These are phyloP conservation scores for Trichophyton simii DNA, from an alignment of 2,329 filamentous ascomycete genomes.

Conservation along the genomic window DNA sequence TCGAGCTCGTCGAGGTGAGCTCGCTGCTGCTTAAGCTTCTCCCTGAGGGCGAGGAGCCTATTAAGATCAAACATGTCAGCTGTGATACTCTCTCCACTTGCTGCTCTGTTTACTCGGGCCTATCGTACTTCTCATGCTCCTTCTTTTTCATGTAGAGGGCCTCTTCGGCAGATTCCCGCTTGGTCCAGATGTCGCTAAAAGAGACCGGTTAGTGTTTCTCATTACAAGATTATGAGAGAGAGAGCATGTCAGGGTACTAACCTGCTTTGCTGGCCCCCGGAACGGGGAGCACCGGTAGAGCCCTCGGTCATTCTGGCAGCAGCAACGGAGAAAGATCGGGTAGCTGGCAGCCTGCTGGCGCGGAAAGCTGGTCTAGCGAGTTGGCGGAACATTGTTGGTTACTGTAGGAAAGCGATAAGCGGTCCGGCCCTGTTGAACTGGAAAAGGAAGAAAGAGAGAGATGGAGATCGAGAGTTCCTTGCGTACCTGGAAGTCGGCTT, in stretches of 20 bases:
- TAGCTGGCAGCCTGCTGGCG: constrained; percentile 37
- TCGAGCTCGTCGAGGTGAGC: constrained; percentile 73
- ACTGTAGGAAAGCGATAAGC: background rate
- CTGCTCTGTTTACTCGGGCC: background rate
- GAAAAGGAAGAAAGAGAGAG: background rate
- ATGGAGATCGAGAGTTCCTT: background rate
- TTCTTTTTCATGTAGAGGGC: constrained; percentile 72
- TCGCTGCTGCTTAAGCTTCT: constrained; percentile 61
- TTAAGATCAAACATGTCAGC: background rate
- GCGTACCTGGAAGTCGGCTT: background rate
- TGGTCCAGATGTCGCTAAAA: constrained; percentile 75
- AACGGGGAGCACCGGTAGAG: constrained; percentile 47
- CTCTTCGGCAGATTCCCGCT: constrained; percentile 79
- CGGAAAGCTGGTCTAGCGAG: constrained; percentile 47
- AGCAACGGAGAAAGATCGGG: constrained; percentile 51
- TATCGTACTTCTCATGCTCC: constrained; percentile 66
- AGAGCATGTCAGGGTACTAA: constrained; percentile 18
- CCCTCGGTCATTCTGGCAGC: constrained; percentile 54
- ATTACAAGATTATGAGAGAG: background rate
- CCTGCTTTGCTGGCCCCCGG: constrained; percentile 23
- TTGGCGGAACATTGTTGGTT: constrained; percentile 52
- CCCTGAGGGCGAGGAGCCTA: constrained; percentile 56
- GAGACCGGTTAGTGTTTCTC: background rate
- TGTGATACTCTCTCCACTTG: background rate
- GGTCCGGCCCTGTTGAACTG: background rate